Base-by-base conservation (phyloP, 2,329 filamentous ascomycete species). In the Fusarium veterinarium region DNA sequence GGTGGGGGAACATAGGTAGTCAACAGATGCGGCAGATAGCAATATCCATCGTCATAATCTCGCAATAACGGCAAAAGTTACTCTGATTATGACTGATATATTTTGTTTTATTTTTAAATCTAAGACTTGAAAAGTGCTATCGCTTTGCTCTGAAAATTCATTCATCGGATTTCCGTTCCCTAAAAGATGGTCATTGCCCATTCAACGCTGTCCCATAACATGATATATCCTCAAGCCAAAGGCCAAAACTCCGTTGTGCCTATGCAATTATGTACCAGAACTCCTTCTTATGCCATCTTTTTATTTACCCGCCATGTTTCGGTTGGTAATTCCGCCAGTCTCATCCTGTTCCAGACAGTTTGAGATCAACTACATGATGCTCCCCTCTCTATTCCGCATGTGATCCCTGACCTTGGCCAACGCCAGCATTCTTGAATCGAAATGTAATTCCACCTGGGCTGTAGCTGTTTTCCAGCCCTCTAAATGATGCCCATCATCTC, bases 391-490 rank as follows among this genome's bases (percentile, higher is more conserved):
- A 40, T 41, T 53, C 17, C 35, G 19, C 25, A 41, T 17, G 14
- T 28, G 19, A 25, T 20, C 25, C 30, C 19, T 58, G 40, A 35
- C 42, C 48, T 17, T 42, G 23, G 46, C 30, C 41, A 48, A 58
- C 37, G 35, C 38, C 42, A 49, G 19, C 41, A 46, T 33, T 23
- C 33, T 23, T 28, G 37, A 44, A 58, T 38, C 30, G 42, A 45
- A 31, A 31, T 31, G 35, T n/a, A 52, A 31, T 46, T 52, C 44
- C 48, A 46, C 46, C 28, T 49, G 60, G 65, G 42, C 70, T 67
- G 67, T 71, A 48, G 19, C 70, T 75, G 66, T 72, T 62, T 70
- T 52, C 63, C 72, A 72, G 64, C 60, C 60, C 46, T 38, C 58
- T 52, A 61, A 45, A 38, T 40, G 23, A 37, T 16, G 23, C 52